These are phyloP conservation scores for Stephania cephalantha DNA, from an alignment of 164 flowering plant species.

Conservation along the genomic window DNA sequence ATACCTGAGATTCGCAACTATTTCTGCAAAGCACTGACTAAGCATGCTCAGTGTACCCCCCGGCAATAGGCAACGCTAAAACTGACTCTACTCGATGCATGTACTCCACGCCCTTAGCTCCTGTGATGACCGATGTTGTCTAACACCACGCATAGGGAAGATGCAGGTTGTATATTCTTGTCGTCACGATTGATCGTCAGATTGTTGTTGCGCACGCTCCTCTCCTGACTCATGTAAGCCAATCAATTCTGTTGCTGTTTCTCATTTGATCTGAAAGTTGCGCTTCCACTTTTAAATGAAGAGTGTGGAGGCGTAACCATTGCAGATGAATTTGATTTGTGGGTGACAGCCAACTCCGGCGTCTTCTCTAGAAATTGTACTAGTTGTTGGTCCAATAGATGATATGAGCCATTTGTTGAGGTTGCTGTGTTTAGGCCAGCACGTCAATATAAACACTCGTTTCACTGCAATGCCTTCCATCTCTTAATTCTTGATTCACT, in stretches of 20 bases:
- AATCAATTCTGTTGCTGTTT: background rate
- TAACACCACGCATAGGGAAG: background rate
- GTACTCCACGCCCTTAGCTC: background rate
- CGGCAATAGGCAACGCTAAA: constrained; percentile 26
- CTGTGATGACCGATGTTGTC: background rate
- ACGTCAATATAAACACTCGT: background rate
- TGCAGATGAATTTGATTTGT: background rate
- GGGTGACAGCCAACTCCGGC: background rate
- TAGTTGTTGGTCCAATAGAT: background rate
- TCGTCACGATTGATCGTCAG: background rate
- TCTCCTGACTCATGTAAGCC: background rate
- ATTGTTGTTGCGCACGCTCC: background rate
- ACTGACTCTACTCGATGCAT: background rate
- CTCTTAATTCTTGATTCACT: background rate
- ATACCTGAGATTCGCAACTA: constrained; percentile 77
- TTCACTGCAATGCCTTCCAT: background rate
- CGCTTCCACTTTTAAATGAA: background rate
- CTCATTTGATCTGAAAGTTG: background rate
- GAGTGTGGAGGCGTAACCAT: background rate
- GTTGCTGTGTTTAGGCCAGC: background rate
- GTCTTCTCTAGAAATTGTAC: background rate
- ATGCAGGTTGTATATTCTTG: constrained; percentile 4
- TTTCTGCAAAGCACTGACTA: constrained; percentile 57
- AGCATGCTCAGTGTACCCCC: constrained; percentile 34
- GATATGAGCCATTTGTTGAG: background rate